Conservation (phyloP, 2,329 filamentous ascomycete genomes). For the Magnaporthiopsis incrustans region DNA sequence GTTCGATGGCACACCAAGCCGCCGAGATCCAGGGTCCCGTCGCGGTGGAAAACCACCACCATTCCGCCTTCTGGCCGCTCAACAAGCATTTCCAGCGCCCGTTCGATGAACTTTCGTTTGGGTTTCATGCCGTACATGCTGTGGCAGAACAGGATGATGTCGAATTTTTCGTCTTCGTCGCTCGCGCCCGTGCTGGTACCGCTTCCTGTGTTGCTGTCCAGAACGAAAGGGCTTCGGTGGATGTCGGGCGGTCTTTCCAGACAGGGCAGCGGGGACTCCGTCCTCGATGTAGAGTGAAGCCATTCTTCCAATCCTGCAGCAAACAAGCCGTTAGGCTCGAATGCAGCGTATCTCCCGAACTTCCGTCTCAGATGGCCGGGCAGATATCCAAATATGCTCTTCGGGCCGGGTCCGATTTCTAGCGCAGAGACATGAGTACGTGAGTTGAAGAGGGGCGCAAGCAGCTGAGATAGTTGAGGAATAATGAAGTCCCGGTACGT, state of each 20-base stretch:
- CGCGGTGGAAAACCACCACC: conserved; percentile 49
- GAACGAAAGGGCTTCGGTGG: conserved; percentile 28
- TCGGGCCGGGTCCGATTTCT: conserved; percentile 51
- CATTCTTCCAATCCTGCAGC: conserved; percentile 33
- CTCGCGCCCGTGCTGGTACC: conserved; percentile 12
- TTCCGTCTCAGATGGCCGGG: conserved; percentile 31
- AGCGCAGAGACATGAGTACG: conserved; percentile 39
- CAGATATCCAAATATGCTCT: conserved; percentile 43
- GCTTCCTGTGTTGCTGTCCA: conserved; percentile 15
- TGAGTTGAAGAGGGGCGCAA: conserved; percentile 33
- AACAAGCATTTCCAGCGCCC: conserved; percentile 39
- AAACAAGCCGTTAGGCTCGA: conserved; percentile 43
- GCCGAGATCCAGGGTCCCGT: conserved; percentile 31
- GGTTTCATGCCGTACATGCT: conserved; percentile 54
- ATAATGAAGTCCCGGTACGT: conserved; percentile 44
- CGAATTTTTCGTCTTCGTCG: conserved; percentile 31
- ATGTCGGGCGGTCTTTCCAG: conserved; percentile 32
- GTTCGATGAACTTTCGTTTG: conserved; percentile 36
- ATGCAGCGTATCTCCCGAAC: conserved; percentile 43
- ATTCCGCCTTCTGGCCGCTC: conserved; percentile 24
- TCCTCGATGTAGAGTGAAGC: conserved; percentile 23
- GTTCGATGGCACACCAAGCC: conserved; percentile 40
- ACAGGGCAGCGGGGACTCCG: conserved; percentile 29
- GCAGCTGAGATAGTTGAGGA: conserved; percentile 35
- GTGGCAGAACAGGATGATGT: conserved; percentile 54